Evolutionary conservation across 495 filamentous ascomycete genomes (phyloP), one percentile per base, ranked within the genome.

Genomic region (Parachaetomium inaequale): DNA sequence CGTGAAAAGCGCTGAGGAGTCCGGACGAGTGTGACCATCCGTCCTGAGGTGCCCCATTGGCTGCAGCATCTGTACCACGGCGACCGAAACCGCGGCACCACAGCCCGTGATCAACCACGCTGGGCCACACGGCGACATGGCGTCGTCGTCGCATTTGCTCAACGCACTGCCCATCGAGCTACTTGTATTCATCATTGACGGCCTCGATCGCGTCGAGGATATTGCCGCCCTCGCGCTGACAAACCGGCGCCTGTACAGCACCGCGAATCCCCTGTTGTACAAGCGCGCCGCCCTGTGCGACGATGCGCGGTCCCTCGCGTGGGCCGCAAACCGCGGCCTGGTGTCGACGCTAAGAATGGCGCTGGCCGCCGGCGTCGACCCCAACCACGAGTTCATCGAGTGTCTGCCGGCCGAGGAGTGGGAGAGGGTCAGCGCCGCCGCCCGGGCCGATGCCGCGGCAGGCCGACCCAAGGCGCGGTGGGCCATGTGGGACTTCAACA

Each of bases 301-400:
- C 10, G 60, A 67, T 59, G 34, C 56, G n/a, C 66, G 66, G 32
- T 62, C 70, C 1, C 54, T 74, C 17, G 64, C 62, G 6, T 74
- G 72, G 72, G 72, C 65, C 21, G 70, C 72, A 3, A 61, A 63
- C 1, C 55, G 52, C 19, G 72, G 70, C 17, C 38, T 72, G 17
- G 58, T 55, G 17, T 59, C 58, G 1, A 72, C 72, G 0, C 29
- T 74, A 11, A 59, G 21, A 7, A 63, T 59, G 53, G 69, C 67
- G 4, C 69, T 74, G 12, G 61, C 53, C 17, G 66, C 64, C 6
- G 70, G 70, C n/a, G 40, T 66, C 23, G 54, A 67, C 25, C 70
- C 70, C 26, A 64, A 74, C 42, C 29, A 64, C 46, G 36, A 61
- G 25, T 73, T 71, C 32, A 43, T 62, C 19, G 69, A 72, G 8